These are phyloP conservation scores for Tarenaya hassleriana DNA, from an alignment of 345 rosid species.

Conservation along the genomic window DNA sequence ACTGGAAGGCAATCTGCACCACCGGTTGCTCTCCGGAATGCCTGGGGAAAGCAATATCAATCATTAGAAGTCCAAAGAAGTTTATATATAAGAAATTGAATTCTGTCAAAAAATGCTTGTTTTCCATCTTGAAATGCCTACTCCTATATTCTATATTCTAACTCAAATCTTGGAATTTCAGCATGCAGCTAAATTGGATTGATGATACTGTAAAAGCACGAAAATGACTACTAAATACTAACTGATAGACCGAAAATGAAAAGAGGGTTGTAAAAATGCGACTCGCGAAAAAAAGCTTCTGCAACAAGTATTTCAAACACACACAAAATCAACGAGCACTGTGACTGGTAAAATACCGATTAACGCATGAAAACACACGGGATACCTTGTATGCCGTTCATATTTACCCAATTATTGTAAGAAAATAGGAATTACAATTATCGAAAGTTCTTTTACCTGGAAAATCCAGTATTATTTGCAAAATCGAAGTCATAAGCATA, in stretches of 20 bases:
- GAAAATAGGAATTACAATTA: neutral
- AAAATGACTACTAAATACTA: too few relatives aligned
- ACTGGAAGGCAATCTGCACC: constrained; percentile 92
- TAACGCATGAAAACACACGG: too few relatives aligned
- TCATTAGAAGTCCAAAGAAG: constrained; percentile 2
- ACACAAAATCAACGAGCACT: too few relatives aligned
- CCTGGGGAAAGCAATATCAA: constrained; percentile 37
- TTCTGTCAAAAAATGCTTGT: too few relatives aligned
- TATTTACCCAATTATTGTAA: constrained; percentile 8
- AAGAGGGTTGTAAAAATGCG: too few relatives aligned
- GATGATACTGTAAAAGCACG: neutral
- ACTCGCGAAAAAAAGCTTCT: too few relatives aligned
- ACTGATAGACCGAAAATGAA: too few relatives aligned
- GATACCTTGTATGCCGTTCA: too few relatives aligned
- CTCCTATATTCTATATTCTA: too few relatives aligned
- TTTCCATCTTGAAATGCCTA: neutral
- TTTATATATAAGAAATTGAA: neutral
- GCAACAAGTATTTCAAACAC: too few relatives aligned
- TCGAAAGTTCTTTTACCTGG: constrained; percentile 44
- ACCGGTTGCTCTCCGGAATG: constrained; percentile 77
- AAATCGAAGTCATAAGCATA: constrained; percentile 96
- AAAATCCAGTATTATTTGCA: constrained; percentile 62
- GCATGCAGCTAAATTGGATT: neutral
- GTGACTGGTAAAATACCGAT: too few relatives aligned
- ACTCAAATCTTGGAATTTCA: neutral